Percentiles rank a stretch among this genome's conserved stretches.
phyloP scores from a whole-genome alignment of 108 stramenopile species.

The Craspedostauros australis region DNA sequence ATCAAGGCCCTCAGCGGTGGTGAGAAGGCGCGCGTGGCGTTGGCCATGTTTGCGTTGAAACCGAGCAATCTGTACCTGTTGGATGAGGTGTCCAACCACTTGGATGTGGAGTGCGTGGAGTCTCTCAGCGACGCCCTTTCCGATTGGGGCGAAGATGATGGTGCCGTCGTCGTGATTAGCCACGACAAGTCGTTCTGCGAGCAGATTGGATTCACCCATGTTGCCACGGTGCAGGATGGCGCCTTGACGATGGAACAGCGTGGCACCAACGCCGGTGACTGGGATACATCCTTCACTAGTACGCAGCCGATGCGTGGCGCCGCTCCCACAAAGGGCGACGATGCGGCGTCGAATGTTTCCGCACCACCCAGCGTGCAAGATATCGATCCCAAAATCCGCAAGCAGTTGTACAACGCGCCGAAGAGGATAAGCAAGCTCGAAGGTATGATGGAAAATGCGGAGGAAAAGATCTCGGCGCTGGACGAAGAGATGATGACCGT shows the following conservation, averaged over 20 bases:
- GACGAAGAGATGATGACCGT: conserved; percentile 75
- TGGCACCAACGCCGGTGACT: conserved; percentile 61
- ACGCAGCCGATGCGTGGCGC: conserved; percentile 4
- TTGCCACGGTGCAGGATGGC: conserved; percentile 80
- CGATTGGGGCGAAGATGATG: conserved; percentile 67
- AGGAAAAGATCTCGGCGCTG: conserved; percentile 51
- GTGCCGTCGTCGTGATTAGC: conserved; percentile 84
- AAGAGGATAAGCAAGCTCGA: conserved; percentile 74
- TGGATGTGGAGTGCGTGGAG: conserved; percentile 63
- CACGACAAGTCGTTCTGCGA: conserved; percentile 91
- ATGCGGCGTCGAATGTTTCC: neutral
- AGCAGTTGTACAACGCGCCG: conserved; percentile 78
- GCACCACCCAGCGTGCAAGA: no score
- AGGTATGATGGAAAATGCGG: conserved; percentile 58
- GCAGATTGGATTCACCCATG: conserved; percentile 81
- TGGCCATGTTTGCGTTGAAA: conserved; percentile 80
- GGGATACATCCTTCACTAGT: conserved; percentile 32
- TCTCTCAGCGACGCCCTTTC: conserved; percentile 70
- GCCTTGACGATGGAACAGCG: conserved; percentile 65
- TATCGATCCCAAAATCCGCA: conserved; percentile 36
- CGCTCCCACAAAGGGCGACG: neutral
- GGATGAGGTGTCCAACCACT: conserved; percentile 64
- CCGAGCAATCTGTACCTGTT: conserved; percentile 67
- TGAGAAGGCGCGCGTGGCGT: conserved; percentile 80
- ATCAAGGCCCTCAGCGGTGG: conserved; percentile 59